Evolutionary conservation across 352 stramenopile species (phyloP).

Genomic region (Phytophthora meadii): DNA sequence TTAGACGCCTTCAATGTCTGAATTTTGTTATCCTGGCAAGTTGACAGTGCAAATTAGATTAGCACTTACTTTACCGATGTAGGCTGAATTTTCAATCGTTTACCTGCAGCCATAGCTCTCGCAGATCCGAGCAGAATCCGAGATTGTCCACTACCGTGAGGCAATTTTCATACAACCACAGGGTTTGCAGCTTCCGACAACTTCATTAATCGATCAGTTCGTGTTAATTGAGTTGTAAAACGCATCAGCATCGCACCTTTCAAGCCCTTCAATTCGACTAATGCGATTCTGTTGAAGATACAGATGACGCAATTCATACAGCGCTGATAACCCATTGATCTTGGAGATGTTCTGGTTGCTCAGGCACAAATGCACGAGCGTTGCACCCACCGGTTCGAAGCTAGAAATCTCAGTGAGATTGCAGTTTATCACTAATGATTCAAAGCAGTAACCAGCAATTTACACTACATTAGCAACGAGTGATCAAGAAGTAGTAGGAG

Average conservation of each 20-base stretch:
- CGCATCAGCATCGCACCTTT: constrained; percentile 40
- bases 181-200: constrained; percentile 64
- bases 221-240: neutral
- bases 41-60: too few relatives aligned
- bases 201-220: neutral
- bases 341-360: constrained; percentile 67
- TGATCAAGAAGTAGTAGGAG: neutral
- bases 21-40: constrained; percentile 71
- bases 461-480: too few relatives aligned
- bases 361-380: constrained; percentile 83
- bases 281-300: constrained; percentile 89
- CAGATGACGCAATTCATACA: constrained; percentile 72
- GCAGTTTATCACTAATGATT: constrained; percentile 73
- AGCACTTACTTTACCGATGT: neutral
- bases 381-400: constrained; percentile 59
- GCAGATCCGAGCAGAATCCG: constrained; percentile 65
- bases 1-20: constrained; percentile 39
- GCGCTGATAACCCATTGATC: constrained; percentile 58
- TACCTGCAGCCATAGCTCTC: constrained; percentile 86
- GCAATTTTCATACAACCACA: constrained; percentile 86
- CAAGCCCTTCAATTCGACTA: constrained; percentile 75
- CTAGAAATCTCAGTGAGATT: constrained; percentile 54
- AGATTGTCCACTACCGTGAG: constrained; percentile 73
- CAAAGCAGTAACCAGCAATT: neutral
- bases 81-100: neutral